A percentile compares a stretch with the other conserved stretches of the same genome.
Evolutionary conservation across 176 grass and related monocot genomes (phyloP).

Genomic region (Microstegium vimineum): DNA sequence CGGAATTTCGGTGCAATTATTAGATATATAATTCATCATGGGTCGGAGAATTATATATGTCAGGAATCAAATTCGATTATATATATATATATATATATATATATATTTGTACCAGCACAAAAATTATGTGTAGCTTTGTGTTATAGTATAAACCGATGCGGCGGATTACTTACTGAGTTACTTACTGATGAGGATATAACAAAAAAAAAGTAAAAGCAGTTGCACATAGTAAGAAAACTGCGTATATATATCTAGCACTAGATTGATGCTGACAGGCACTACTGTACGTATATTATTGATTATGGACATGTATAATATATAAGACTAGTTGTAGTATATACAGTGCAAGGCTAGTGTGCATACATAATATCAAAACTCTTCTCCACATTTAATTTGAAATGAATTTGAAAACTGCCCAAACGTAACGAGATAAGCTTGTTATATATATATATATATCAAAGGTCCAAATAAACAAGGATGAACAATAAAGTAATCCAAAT

Average conservation of each 20-base stretch:
- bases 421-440: background rate
- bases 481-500: background rate
- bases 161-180: background rate
- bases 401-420: background rate
- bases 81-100: too few relatives aligned
- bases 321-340: background rate
- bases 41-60: background rate
- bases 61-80: conserved; percentile 44
- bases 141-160: background rate
- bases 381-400: background rate
- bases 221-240: background rate
- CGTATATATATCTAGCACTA: conserved; percentile 7
- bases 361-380: background rate
- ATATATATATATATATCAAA: background rate
- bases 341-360: background rate
- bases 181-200: background rate
- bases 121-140: background rate
- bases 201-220: background rate
- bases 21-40: background rate
- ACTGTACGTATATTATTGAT: background rate
- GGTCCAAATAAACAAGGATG: background rate
- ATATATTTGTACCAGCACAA: background rate
- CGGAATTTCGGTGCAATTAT: conserved; percentile 33
- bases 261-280: background rate
- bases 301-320: background rate